Evolutionary conservation across 78 protist species (phyloP).

Genomic region (Isochrysis galbana): DNA sequence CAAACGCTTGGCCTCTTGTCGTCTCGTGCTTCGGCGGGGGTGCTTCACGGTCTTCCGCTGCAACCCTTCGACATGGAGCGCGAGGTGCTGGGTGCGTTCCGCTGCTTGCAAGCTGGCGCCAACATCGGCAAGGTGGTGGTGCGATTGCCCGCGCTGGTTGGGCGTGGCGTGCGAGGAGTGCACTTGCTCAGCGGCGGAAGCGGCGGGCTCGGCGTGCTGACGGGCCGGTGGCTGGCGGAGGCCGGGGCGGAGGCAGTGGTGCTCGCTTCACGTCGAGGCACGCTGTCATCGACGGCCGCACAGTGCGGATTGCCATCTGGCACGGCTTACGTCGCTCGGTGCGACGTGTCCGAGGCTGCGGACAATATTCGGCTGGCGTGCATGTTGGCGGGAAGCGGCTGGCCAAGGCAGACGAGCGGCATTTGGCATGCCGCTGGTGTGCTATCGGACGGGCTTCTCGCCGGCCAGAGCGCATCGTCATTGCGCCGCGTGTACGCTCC

Average conservation of each 20-base stretch:
- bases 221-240: neutral
- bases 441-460: neutral
- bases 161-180: neutral
- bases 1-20: neutral
- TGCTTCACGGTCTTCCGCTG: neutral
- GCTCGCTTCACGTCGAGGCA: neutral
- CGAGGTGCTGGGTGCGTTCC: neutral
- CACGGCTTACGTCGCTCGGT: neutral
- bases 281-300: neutral
- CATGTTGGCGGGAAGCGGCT: neutral
- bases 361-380: neutral
- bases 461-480: neutral
- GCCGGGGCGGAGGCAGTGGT: neutral
- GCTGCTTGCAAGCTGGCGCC: neutral
- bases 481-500: neutral
- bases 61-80: neutral
- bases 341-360: neutral
- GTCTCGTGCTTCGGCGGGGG: neutral
- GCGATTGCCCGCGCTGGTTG: neutral
- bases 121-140: slow-evolving; percentile 25
- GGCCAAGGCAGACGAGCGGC: too few species aligned
- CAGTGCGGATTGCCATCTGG: neutral
- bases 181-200: neutral
- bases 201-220: neutral
- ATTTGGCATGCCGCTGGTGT: neutral